A percentile compares a stretch with the other conserved stretches of the same genome.
phyloP scores from a whole-genome alignment of 805 yeast species.

The Barnettozyma vustinii region DNA sequence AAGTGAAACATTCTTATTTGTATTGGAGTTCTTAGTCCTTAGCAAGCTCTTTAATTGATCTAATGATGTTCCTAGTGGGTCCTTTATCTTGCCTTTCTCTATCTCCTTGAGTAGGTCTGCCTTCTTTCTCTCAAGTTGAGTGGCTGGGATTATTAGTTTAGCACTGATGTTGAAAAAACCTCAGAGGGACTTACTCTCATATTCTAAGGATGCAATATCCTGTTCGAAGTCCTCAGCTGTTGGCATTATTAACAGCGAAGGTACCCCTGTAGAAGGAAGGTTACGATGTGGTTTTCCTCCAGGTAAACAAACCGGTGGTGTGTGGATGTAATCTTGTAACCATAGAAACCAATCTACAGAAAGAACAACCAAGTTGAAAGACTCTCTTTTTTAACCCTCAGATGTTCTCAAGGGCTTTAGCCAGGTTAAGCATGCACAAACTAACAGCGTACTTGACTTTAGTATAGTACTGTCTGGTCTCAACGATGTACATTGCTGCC shows the following conservation, averaged over 20 bases:
- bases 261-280: neutral
- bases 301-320: neutral
- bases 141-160: conserved; percentile 11
- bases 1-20: neutral
- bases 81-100: conserved; percentile 21
- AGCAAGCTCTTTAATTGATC: conserved; percentile 21
- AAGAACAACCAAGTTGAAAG: neutral
- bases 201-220: conserved; percentile 31
- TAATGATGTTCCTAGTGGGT: conserved; percentile 24
- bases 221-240: conserved; percentile 28
- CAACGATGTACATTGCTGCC: conserved; percentile 13
- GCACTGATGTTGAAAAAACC: neutral
- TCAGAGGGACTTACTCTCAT: conserved; percentile 24
- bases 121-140: conserved; percentile 19
- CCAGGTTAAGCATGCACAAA: conserved; percentile 4
- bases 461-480: conserved; percentile 3
- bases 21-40: neutral
- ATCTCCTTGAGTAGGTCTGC: conserved; percentile 21
- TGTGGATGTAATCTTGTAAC: neutral
- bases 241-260: conserved; percentile 19
- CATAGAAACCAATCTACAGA: neutral
- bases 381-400: neutral
- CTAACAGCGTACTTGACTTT: conserved; percentile 6
- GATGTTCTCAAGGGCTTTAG: conserved; percentile 5
- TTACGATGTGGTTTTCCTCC: no score